phyloP scores from a whole-genome alignment of 495 filamentous ascomycete species.

The Viridothelium virens region DNA sequence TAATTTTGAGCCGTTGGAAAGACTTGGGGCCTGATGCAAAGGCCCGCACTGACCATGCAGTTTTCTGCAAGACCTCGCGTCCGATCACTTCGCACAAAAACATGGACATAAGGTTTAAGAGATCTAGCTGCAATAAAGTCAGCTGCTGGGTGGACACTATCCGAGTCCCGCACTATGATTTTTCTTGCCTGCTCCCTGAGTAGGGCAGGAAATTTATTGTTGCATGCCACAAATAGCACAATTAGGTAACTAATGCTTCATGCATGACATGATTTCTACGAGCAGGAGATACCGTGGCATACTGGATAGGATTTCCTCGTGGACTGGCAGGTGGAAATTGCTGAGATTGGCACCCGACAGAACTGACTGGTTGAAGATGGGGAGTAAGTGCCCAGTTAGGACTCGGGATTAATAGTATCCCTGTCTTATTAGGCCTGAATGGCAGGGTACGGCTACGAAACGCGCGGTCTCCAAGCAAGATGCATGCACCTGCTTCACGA shows the following conservation, averaged over 20 bases:
- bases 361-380: background rate
- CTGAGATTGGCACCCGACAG: background rate
- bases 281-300: background rate
- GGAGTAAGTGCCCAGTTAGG: background rate
- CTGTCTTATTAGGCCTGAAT: conserved; percentile 11
- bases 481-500: background rate
- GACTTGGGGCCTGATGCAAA: background rate
- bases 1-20: background rate
- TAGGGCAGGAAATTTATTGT: background rate
- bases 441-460: conserved; percentile 2
- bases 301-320: background rate
- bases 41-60: background rate
- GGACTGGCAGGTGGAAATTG: background rate
- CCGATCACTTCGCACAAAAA: background rate
- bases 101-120: background rate
- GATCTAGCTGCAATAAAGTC: background rate
- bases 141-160: background rate
- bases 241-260: background rate
- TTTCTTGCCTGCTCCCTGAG: background rate
- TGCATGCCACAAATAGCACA: background rate
- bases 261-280: conserved; percentile 2
- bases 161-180: too few relatives aligned
- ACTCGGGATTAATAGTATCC: background rate
- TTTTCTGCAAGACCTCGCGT: conserved; percentile 7
- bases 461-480: conserved; percentile 9